Conservation (phyloP, 2,329 filamentous ascomycete species). For the Grosmannia huntii region DNA sequence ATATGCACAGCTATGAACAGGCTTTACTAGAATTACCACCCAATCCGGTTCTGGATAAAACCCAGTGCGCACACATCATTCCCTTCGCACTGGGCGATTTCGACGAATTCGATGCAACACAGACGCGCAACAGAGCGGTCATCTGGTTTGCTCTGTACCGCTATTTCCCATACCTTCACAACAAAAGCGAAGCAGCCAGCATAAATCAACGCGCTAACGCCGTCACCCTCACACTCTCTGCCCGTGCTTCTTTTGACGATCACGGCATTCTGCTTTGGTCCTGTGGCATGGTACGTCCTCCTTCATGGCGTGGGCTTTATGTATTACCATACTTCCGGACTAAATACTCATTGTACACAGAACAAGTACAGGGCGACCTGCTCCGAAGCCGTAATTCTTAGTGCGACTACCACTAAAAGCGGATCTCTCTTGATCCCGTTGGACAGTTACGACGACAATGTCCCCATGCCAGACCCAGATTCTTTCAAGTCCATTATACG, state of each 20-base stretch:
- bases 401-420: not conserved
- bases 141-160: slow-evolving; percentile 3
- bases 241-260: not conserved
- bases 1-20: not conserved
- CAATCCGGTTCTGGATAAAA: not conserved
- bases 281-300: not conserved
- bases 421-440: not conserved
- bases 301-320: too few relatives aligned
- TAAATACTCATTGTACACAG: not conserved
- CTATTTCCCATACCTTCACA: slow-evolving; percentile 4
- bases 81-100: not conserved
- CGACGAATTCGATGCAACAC: not conserved
- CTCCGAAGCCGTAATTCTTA: not conserved
- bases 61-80: slow-evolving; percentile 7
- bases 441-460: not conserved
- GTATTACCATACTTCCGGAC: not conserved
- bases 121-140: not conserved
- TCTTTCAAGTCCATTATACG: not conserved
- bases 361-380: not conserved
- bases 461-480: not conserved
- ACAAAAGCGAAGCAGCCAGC: slow-evolving; percentile 3
- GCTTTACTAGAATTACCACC: not conserved
- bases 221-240: not conserved
- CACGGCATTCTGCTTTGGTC: not conserved
- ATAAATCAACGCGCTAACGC: slow-evolving; percentile 4